Base-by-base conservation (phyloP, 257 asterid genomes). In the Solanum tarijense region DNA sequence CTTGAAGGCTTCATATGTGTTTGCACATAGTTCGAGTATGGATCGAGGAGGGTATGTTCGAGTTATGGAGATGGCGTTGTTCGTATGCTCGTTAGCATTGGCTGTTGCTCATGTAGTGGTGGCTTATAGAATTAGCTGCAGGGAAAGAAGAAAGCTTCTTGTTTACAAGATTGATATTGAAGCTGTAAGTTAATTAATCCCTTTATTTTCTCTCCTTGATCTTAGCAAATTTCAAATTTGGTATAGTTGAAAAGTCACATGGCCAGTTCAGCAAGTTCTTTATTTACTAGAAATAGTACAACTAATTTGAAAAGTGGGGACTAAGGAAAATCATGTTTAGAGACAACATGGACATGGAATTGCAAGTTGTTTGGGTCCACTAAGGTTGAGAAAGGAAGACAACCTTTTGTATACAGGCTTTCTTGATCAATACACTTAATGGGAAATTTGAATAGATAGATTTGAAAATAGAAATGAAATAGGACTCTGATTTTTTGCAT, bases 131-230 rank as follows among this genome's bases (percentile, higher is more conserved):
- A 96, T 94, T 14, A 94, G 98, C 46, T 95, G 99, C 90, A 88
- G 96, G 79, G 99, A 96, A 90, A 90, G 98, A 73, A 91, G 98
- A 66, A 96, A 96, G 91, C 98, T 96, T 83, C 96, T 94, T 18
- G 98, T 96, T 25, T 96, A 94, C 98, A 95, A 95, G 83, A 96
- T 96, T 74, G 99, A 96, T 75, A 91, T 95, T 16, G 99, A 96
- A 93, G 98, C 99, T 71, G 99, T 95, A 94, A 93, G 99, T 94
- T 92, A 78, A 88, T 85, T 13, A 27, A 25, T 62, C 3, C 88
- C 36, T 73, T 60, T 14, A 66, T 34, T 62, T n/a, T 84, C 69
- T 84, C 69, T 72, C 46, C 38, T n/a, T 32, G 71, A 31, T 82
- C 25, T 82, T 27, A 20, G 86, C 31, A 31, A 23, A 18, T 82